These are phyloP conservation scores for Candida wancherniae DNA, from an alignment of 805 yeast genomes.

Conservation along the genomic window DNA sequence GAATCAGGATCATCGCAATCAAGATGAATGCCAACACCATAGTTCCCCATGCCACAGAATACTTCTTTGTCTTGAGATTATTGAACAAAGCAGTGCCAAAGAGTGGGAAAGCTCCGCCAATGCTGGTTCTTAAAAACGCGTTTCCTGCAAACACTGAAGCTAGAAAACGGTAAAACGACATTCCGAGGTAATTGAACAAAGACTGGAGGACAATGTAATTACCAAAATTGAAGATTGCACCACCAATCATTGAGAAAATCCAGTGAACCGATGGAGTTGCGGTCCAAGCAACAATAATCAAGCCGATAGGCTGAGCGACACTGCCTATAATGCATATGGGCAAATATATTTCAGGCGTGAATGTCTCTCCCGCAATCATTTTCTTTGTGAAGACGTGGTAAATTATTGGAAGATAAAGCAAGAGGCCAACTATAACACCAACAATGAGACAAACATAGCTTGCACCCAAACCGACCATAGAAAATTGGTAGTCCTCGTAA, in stretches of 20 bases:
- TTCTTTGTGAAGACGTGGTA: conserved; percentile 6
- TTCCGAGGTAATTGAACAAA: conserved; percentile 11
- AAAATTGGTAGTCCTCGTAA: conserved; percentile 8
- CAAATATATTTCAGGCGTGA: conserved; percentile 10
- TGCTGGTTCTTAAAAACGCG: conserved; percentile 11
- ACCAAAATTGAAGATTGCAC: conserved; percentile 8
- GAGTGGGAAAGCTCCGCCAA: conserved; percentile 17
- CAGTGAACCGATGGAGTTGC: conserved; percentile 11
- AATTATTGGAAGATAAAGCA: conserved; percentile 7
- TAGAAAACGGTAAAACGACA: conserved; percentile 10
- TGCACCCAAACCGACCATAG: conserved; percentile 11
- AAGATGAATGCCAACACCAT: conserved; percentile 9
- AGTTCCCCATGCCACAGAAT: conserved; percentile 13
- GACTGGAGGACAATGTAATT: conserved; percentile 12
- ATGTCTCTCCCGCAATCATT: conserved; percentile 3
- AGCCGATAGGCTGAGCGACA: conserved; percentile 10
- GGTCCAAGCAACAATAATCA: conserved; percentile 12
- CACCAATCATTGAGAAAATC: conserved; percentile 13
- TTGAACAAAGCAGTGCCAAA: conserved; percentile 11
- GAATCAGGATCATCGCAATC: conserved; percentile 7
- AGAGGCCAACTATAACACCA: conserved; percentile 8
- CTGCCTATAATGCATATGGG: conserved; percentile 10
- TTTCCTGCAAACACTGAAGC: conserved; percentile 15
- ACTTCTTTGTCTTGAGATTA: conserved; percentile 6
- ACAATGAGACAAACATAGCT: conserved; percentile 8